Evolutionary conservation across 306 rosid genomes (phyloP).

Genomic region (Castanopsis chinensis): DNA sequence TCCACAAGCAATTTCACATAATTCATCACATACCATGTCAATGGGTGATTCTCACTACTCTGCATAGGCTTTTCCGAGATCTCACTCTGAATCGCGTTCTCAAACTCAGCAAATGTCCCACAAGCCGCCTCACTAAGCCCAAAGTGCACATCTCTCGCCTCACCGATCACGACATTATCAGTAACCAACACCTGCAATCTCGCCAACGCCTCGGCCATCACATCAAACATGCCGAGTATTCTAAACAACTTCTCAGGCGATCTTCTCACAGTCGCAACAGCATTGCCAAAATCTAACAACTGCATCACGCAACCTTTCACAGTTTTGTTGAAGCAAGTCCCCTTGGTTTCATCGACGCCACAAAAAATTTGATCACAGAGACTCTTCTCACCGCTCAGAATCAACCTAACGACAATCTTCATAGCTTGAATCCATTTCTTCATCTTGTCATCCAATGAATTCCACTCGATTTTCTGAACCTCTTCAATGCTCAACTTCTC

Average conservation of each 20-base stretch:
- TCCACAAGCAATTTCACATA: constrained; percentile 76
- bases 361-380: constrained; percentile 67
- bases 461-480: constrained; percentile 83
- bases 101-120: constrained; percentile 85
- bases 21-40: constrained; percentile 87
- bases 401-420: constrained; percentile 60
- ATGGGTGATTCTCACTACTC: constrained; percentile 80
- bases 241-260: constrained; percentile 89
- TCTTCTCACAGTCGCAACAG: constrained; percentile 65
- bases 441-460: constrained; percentile 74
- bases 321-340: no score
- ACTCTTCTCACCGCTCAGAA: constrained; percentile 68
- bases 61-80: constrained; percentile 63
- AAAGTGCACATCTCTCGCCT: constrained; percentile 61
- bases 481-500: no score
- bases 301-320: no score
- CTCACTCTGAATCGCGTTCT: constrained; percentile 68
- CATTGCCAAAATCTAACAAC: no score
- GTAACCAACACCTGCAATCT: constrained; percentile 59
- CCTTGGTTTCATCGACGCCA: constrained; percentile 53
- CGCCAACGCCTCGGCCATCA: constrained; percentile 53
- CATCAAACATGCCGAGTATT: constrained; percentile 94
- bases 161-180: constrained; percentile 54
- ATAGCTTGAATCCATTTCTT: constrained; percentile 91
- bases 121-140: constrained; percentile 72